phyloP scores from a whole-genome alignment of 306 rosid genomes.

The Quillaja saponaria region DNA sequence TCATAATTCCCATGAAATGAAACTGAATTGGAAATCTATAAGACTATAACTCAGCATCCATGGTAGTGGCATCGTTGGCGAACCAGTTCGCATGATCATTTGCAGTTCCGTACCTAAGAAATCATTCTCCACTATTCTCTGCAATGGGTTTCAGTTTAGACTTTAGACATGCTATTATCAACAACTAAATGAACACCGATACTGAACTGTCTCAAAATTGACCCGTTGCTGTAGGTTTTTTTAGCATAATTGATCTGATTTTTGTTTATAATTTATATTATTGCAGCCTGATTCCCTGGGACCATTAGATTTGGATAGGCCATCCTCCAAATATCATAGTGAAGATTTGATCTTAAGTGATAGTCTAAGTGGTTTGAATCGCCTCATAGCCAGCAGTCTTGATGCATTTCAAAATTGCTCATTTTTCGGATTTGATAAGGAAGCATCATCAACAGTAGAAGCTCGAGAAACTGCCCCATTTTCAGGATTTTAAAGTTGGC shows the following conservation, averaged over 20 bases:
- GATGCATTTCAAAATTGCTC: slow-evolving; percentile 99
- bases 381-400: slow-evolving; percentile 94
- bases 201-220: background rate
- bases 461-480: slow-evolving; percentile 55
- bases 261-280: slow-evolving; percentile 17
- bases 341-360: slow-evolving; percentile 72
- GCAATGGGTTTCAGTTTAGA: background rate
- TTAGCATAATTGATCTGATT: slow-evolving; percentile 3
- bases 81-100: too few species aligned
- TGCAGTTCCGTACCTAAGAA: too few species aligned
- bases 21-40: too few species aligned
- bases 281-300: slow-evolving; percentile 95
- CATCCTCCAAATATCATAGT: slow-evolving; percentile 67
- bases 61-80: too few species aligned
- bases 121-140: background rate
- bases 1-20: too few species aligned
- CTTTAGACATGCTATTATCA: background rate
- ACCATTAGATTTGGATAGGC: slow-evolving; percentile 78
- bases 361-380: slow-evolving; percentile 89
- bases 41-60: too few species aligned
- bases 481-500: slow-evolving; percentile 68
- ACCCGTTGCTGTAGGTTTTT: background rate
- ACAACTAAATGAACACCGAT: background rate
- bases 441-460: slow-evolving; percentile 58
- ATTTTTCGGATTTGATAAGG: slow-evolving; percentile 84